These are phyloP conservation scores for Metroxylon sagu DNA, from an alignment of 176 grass and related monocot genomes.

Conservation along the genomic window DNA sequence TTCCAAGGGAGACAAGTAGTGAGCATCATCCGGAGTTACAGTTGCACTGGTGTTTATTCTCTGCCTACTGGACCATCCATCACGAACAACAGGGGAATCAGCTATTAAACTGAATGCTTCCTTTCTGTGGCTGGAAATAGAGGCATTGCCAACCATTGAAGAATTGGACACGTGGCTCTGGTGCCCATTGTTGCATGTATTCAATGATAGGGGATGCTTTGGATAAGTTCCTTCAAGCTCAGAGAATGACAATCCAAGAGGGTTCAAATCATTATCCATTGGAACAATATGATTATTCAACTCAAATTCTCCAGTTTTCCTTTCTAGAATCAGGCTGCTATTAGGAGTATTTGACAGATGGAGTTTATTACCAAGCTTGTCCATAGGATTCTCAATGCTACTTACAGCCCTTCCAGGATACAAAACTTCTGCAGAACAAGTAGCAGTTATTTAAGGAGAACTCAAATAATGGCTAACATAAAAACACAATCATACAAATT, in stretches of 20 bases:
- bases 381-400: constrained; percentile 40
- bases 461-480: not conserved
- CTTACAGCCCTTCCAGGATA: constrained; percentile 51
- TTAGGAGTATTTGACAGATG: constrained; percentile 4
- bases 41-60: constrained; percentile 30
- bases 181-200: constrained; percentile 29
- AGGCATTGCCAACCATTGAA: constrained; percentile 40
- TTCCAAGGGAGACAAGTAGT: constrained; percentile 37
- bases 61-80: constrained; percentile 41
- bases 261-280: constrained; percentile 57
- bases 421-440: constrained; percentile 62
- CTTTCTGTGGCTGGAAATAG: constrained; percentile 35
- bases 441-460: not conserved
- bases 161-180: constrained; percentile 24
- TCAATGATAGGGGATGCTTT: constrained; percentile 79
- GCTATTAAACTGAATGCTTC: constrained; percentile 27
- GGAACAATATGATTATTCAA: constrained; percentile 28
- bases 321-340: constrained; percentile 10
- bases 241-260: constrained; percentile 90
- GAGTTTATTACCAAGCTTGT: constrained; percentile 26
- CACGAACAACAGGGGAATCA: constrained; percentile 23
- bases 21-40: constrained; percentile 29
- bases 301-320: constrained; percentile 30
- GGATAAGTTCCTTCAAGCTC: constrained; percentile 74
- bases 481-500: not conserved